Base-by-base conservation (phyloP, 1,139 yeast species). In the Meyerozyma athensensis region DNA sequence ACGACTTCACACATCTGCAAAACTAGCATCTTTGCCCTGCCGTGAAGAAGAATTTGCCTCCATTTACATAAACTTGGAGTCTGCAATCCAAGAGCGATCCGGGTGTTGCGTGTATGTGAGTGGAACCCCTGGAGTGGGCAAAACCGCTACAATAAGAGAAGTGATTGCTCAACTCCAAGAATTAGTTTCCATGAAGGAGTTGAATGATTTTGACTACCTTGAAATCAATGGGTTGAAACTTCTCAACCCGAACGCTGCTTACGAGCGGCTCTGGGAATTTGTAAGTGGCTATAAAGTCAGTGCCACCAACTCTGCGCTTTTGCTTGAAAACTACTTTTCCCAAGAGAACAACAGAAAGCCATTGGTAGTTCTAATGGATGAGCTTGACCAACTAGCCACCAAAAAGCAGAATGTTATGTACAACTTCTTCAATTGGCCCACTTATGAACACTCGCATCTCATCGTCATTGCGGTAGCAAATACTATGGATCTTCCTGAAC, bases 41-140 rank as follows among this genome's bases (percentile, higher is more conserved):
- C 74, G 99, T 44, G 97, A 89, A 46, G 76, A 77, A 24, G 96
- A 92, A 55, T 89, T 84, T 55, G 75, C 81, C n/a, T 74, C 81
- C 40, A 65, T 92, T 7, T 85, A 80, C 54, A 59, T 77, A 38
- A 79, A 80, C 35, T 58, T 92, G n/a, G 92, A 87, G 50, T 72
- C 79, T 36, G 87, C 96, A 1, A 77, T 92, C 23, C 72, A 73
- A 38, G 74, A 82, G 13, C 77, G 77, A 33, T 74, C 83, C 1
- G 97, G 98, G 0, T 77, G 92, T 14, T 86, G 96, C 50, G 63
- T 92, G 5, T 92, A 90, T 53, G 80, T 92, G 5, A 86, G 96
- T 59, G 99, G 99, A 2, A 89, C 97, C 0, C 98, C 99, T 0
- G 99, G 99, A 8, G 90, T 95, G 4, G 99, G 99, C 10, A 92